phyloP scores from a whole-genome alignment of 768 basidiomycete genomes.

The Russula sp. region DNA sequence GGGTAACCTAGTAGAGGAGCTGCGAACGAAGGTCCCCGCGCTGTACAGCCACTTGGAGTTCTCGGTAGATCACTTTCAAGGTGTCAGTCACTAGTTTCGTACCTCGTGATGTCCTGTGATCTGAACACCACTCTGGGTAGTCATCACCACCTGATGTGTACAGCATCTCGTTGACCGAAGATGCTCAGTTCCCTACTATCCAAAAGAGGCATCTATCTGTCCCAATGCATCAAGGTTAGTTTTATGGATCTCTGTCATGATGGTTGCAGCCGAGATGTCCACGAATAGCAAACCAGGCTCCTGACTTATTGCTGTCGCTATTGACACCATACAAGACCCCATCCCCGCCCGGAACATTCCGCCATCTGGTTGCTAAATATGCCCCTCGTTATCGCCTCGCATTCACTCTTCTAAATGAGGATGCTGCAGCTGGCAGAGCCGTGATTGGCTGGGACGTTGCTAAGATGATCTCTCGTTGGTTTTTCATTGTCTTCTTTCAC shows the following conservation, averaged over 20 bases:
- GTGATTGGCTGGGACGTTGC: constrained; percentile 71
- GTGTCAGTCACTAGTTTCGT: constrained; percentile 15
- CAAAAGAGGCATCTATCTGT: constrained; percentile 18
- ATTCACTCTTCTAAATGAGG: constrained; percentile 92
- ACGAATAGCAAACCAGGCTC: constrained; percentile 13
- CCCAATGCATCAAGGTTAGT: constrained; percentile 19
- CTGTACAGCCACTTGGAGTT: constrained; percentile 20
- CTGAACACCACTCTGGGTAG: constrained; percentile 9
- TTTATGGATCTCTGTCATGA: not conserved
- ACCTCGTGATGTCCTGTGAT: constrained; percentile 13
- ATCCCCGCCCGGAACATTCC: constrained; percentile 39
- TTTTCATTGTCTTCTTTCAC: not conserved
- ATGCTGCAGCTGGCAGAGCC: constrained; percentile 58
- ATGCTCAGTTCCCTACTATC: constrained; percentile 6
- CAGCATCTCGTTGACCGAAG: constrained; percentile 11
- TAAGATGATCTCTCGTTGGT: constrained; percentile 56
- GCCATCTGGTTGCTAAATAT: constrained; percentile 62
- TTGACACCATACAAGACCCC: constrained; percentile 37
- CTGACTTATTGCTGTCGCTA: constrained; percentile 37
- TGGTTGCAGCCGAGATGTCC: constrained; percentile 2
- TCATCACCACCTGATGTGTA: constrained; percentile 8
- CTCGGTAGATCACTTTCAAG: constrained; percentile 10
- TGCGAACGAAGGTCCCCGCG: not conserved
- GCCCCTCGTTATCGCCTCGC: constrained; percentile 77
- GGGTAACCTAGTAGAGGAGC: not conserved